Evolutionary conservation across 2,329 filamentous ascomycete genomes (phyloP), one percentile per base, ranked within the genome.

Genomic region (Xylaria digitata): DNA sequence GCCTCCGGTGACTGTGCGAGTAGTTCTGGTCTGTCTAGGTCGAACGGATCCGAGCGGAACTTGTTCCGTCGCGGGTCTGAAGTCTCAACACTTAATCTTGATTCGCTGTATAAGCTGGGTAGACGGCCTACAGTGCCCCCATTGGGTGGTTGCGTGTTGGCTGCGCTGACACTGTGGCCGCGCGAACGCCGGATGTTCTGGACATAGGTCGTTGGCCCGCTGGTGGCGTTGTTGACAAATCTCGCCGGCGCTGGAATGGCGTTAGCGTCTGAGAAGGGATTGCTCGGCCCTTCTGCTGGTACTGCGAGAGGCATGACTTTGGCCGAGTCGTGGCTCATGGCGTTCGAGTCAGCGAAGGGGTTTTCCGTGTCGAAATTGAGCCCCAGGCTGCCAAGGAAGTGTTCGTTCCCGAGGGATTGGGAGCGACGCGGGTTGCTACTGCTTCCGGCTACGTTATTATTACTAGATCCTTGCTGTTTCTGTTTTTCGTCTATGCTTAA

Each of bases 11-110:
- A 46, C 59, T 71, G 69, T 40, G 62, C 30, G 65, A 73, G 3
- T 82, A 85, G 77, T 72, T 86, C 81, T 40, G 85, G 81, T 49
- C 81, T 77, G 74, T 90, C 88, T n/a, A 90, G 80, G 70, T 90
- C 88, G 72, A 90, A 90, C 1, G 87, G 88, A 70, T 90, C 87
- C 1, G 87, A 89, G 50, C 87, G 85, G 75, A 88, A 87, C 73
- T 87, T 87, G 72, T 84, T 85, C 62, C 84, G 70, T 34, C 72
- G 68, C 6, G 79, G 82, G 50, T 80, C 81, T 50, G 83, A 80
- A 0, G 80, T 80, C 17, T 73, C 72, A 52, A 81, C 72, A n/a
- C 81, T 83, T 40, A 78, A 77, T n/a, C 77, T 73, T 45, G 81
- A 85, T 49, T 83, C 81, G 46, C 82, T 80, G 71, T 83, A 82